These are phyloP conservation scores for Anisodus tanguticus DNA, from an alignment of 257 asterid species.

Conservation along the genomic window DNA sequence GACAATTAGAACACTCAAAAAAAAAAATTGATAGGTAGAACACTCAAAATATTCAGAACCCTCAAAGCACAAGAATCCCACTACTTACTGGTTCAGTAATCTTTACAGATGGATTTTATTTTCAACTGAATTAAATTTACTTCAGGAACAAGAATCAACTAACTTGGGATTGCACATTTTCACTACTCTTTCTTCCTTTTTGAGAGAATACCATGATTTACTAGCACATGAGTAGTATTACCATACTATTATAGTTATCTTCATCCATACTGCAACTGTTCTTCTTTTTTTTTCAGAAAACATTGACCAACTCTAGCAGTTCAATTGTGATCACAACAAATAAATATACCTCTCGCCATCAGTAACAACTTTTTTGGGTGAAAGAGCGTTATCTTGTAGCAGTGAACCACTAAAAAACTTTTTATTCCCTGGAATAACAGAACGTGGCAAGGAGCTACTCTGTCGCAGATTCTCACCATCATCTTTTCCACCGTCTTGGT, in stretches of 20 bases:
- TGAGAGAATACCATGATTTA: constrained; percentile 6
- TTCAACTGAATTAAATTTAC: background rate
- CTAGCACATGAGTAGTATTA: background rate
- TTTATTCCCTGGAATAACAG: constrained; percentile 52
- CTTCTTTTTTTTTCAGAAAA: constrained; percentile 8
- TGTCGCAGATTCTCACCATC: constrained; percentile 51
- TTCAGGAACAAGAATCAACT: background rate
- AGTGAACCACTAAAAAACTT: constrained; percentile 60
- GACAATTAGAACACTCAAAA: background rate
- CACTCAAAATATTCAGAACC: constrained; percentile 6
- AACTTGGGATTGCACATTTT: background rate
- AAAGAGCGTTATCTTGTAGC: constrained; percentile 58
- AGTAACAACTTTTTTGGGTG: constrained; percentile 56
- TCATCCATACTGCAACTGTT: constrained; percentile 16
- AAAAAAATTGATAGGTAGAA: no score
- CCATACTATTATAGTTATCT: constrained; percentile 10
- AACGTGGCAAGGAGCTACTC: constrained; percentile 53
- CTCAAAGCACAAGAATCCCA: constrained; percentile 24
- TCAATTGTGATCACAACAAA: constrained; percentile 14
- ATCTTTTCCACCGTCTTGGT: constrained; percentile 54
- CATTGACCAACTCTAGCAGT: constrained; percentile 18
- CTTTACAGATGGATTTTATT: background rate
- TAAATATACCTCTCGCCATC: constrained; percentile 80
- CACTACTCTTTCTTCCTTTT: background rate
- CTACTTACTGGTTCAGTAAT: constrained; percentile 16